These are phyloP conservation scores for Brettanomyces custersianus DNA, from an alignment of 805 yeast genomes.

Conservation along the genomic window DNA sequence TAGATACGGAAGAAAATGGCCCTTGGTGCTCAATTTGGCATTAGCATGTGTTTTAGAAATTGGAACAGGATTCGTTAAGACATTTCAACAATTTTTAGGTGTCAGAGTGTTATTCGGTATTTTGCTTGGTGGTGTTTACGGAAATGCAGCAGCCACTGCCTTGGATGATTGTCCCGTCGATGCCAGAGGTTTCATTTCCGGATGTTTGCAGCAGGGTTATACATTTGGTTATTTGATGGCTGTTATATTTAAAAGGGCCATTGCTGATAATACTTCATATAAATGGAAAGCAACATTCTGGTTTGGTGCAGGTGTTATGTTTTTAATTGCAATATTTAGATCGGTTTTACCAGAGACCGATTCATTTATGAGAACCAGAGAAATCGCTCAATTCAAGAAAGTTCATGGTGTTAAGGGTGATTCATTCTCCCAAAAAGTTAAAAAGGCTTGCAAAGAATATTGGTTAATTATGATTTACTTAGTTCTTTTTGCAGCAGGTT, in stretches of 20 bases:
- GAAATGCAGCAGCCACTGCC: constrained; percentile 45
- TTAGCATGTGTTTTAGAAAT: constrained; percentile 46
- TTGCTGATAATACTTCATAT: constrained; percentile 41
- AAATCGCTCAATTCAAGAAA: constrained; percentile 24
- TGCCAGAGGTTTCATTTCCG: constrained; percentile 52
- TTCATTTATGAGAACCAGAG: constrained; percentile 35
- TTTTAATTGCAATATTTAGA: constrained; percentile 34
- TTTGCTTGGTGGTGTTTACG: constrained; percentile 48
- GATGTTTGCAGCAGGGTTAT: constrained; percentile 74
- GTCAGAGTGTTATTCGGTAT: constrained; percentile 57
- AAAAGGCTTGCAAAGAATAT: constrained; percentile 32
- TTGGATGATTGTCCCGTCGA: constrained; percentile 43
- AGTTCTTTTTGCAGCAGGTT: constrained; percentile 52
- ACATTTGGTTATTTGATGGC: constrained; percentile 61
- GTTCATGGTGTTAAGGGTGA: constrained; percentile 23
- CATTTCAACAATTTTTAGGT: constrained; percentile 47
- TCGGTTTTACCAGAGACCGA: constrained; percentile 42
- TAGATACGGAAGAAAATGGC: constrained; percentile 53
- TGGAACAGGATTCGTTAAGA: constrained; percentile 54
- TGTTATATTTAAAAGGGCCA: constrained; percentile 56
- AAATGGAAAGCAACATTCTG: constrained; percentile 61
- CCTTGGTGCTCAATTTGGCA: constrained; percentile 36
- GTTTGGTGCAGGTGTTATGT: constrained; percentile 56
- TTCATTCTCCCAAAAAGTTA: constrained; percentile 26
- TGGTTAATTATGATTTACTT: constrained; percentile 53